These are phyloP conservation scores for Pythium periplocum DNA, from an alignment of 352 stramenopile genomes.

Conservation along the genomic window DNA sequence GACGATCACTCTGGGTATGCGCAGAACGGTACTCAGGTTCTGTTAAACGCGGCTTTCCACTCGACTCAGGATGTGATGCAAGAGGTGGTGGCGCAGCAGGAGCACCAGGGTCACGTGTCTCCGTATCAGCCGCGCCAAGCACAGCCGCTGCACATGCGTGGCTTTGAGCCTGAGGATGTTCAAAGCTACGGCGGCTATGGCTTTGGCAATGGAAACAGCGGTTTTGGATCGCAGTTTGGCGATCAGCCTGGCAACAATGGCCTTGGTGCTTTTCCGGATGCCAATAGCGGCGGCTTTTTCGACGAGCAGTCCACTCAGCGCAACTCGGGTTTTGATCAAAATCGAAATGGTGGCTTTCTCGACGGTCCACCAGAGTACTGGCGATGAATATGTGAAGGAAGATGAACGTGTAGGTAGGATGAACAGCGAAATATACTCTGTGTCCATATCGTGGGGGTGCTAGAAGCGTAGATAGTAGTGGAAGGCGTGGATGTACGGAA, in stretches of 20 bases:
- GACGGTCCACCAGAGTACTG: conserved; percentile 18
- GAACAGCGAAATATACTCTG: background rate
- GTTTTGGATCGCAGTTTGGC: conserved; percentile 22
- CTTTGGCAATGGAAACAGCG: conserved; percentile 5
- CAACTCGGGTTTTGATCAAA: background rate
- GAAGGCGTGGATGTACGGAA: conserved; percentile 76
- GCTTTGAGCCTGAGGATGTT: conserved; percentile 65
- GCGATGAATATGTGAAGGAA: conserved; percentile 3
- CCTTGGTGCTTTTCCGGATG: background rate
- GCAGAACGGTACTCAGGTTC: conserved; percentile 53
- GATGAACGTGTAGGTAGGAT: too few relatives aligned
- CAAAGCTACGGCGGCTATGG: conserved; percentile 10
- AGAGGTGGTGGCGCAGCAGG: conserved; percentile 49
- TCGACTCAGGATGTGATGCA: conserved; percentile 76
- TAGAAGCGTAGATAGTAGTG: conserved; percentile 71
- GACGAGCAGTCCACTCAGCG: conserved; percentile 15
- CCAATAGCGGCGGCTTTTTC: conserved; percentile 9
- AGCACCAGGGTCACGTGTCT: conserved; percentile 6
- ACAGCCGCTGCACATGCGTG: conserved; percentile 37
- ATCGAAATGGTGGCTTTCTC: conserved; percentile 12
- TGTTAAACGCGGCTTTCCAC: conserved; percentile 66
- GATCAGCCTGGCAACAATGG: conserved; percentile 7
- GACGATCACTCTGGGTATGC: conserved; percentile 17
- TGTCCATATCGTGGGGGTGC: background rate
- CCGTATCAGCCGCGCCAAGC: conserved; percentile 15